Conservation (phyloP, 83 land plant species). For the Diphasiastrum complanatum region DNA sequence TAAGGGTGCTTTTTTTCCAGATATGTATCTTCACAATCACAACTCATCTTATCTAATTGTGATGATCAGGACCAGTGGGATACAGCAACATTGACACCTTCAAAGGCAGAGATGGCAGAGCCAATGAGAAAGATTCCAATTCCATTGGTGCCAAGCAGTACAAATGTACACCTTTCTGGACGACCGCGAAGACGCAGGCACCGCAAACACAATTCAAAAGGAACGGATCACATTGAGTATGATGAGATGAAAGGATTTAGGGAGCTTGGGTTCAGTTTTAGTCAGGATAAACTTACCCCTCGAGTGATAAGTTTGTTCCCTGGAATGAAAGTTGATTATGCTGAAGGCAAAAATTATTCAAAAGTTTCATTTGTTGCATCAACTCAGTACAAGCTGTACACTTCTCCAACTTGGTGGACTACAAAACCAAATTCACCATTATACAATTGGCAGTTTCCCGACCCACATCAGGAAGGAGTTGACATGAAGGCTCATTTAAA, state of each 20-base stretch:
- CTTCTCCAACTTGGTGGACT: slow-evolving; percentile 50
- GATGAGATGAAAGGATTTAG: slow-evolving; percentile 47
- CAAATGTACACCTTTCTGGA: too few relatives aligned
- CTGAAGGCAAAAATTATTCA: neutral
- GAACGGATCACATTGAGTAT: too few relatives aligned
- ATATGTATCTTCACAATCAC: too few relatives aligned
- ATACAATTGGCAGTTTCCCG: slow-evolving; percentile 25
- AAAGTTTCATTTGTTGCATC: neutral
- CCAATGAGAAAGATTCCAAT: too few relatives aligned
- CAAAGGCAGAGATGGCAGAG: too few relatives aligned
- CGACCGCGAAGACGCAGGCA: too few relatives aligned
- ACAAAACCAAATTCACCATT: slow-evolving; percentile 34
- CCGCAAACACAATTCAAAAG: too few relatives aligned
- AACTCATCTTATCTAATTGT: too few relatives aligned
- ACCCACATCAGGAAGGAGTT: slow-evolving; percentile 5
- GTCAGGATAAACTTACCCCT: slow-evolving; percentile 12
- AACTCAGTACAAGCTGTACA: slow-evolving; percentile 30
- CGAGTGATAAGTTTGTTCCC: slow-evolving; percentile 39
- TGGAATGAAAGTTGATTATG: slow-evolving; percentile 27
- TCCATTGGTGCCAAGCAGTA: too few relatives aligned
- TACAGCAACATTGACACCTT: too few relatives aligned
- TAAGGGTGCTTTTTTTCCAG: too few relatives aligned
- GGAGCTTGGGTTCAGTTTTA: slow-evolving; percentile 25
- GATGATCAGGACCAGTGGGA: too few relatives aligned
- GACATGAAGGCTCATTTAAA: slow-evolving; percentile 48